Evolutionary conservation across 1,284 basidiomycete genomes (phyloP).

Genomic region (Prillingera fragicola): DNA sequence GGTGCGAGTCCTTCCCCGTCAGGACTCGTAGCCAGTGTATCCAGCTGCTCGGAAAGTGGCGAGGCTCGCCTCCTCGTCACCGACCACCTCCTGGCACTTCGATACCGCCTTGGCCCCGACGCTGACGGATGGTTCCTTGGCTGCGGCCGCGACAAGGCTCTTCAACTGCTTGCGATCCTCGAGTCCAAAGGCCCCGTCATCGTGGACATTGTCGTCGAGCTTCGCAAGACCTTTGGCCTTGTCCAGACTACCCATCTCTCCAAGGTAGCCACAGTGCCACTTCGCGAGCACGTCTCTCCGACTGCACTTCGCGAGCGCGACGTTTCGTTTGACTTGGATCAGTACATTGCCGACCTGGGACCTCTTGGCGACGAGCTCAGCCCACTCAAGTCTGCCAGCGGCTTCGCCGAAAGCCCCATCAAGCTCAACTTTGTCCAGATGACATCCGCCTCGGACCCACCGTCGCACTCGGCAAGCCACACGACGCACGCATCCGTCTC

Average conservation of each 20-base stretch:
- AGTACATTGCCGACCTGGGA: conserved; percentile 28
- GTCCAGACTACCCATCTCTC: not conserved
- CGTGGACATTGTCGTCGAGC: conserved; percentile 11
- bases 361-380: conserved; percentile 2
- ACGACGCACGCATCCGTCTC: too few relatives aligned
- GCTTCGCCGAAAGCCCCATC: too few relatives aligned
- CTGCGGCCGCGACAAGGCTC: conserved; percentile 19
- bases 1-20: too few relatives aligned
- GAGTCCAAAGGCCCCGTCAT: conserved; percentile 6
- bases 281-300: not conserved
- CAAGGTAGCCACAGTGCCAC: not conserved
- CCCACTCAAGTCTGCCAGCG: not conserved
- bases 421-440: too few relatives aligned
- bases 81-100: conserved; percentile 25
- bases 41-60: conserved; percentile 7
- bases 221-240: conserved; percentile 1
- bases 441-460: too few relatives aligned
- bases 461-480: too few relatives aligned
- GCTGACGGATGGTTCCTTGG: conserved; percentile 34
- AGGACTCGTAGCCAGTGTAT: too few relatives aligned
- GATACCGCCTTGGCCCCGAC: conserved; percentile 23
- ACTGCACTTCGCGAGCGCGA: conserved; percentile 14
- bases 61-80: conserved; percentile 16
- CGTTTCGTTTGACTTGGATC: conserved; percentile 34
- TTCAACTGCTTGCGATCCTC: conserved; percentile 15